Base-by-base conservation (phyloP, 345 rosid species). In the Stellera chamaejasme region DNA sequence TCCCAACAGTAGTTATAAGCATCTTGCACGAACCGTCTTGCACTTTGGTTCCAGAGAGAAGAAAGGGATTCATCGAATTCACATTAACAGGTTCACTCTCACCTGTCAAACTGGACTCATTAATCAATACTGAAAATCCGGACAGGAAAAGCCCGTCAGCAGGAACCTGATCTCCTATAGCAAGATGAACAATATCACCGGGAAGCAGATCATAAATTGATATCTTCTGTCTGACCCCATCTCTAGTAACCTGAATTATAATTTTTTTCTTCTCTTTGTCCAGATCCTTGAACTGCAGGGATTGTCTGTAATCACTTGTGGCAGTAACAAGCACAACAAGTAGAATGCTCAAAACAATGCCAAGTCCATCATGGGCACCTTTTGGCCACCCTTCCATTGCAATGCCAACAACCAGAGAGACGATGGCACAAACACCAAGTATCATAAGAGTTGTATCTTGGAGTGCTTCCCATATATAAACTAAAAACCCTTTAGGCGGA, bases 1-100 rank as follows among this genome's bases (percentile, higher is more conserved):
- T 88, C 50, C 97, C 98, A 58, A 88, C 97, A 2, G 85, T 67
- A 55, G 95, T 84, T 61, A 88, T 83, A 48, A 88, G 68, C 98
- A 92, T 92, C 66, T 79, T 77, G 69, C 90, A 86, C 46, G 88
- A 70, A 14, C 96, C 96, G 64, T 80, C 76, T 69, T 77, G 83
- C 67, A 85, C 90, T 72, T 80, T 82, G 27, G 88, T 73, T 48
- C 96, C 96, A 25, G 88, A 85, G 25, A 82, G 84, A 62, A 88
- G 82, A 72, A 79, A 88, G 10, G 94, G 94, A 52, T 66, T 70
- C 13, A 39, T 61, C 28, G 41, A 46, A 25, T 63, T 73, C 49
- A 77, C 82, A 57, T 62, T 62, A 66, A 68, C 75, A 1, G 79
- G 88, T 64, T 75, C 87, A 59, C 84, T 75, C 60, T 85, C 94